Base-by-base conservation (phyloP, 768 basidiomycete species). In the Harrya chromipes region DNA sequence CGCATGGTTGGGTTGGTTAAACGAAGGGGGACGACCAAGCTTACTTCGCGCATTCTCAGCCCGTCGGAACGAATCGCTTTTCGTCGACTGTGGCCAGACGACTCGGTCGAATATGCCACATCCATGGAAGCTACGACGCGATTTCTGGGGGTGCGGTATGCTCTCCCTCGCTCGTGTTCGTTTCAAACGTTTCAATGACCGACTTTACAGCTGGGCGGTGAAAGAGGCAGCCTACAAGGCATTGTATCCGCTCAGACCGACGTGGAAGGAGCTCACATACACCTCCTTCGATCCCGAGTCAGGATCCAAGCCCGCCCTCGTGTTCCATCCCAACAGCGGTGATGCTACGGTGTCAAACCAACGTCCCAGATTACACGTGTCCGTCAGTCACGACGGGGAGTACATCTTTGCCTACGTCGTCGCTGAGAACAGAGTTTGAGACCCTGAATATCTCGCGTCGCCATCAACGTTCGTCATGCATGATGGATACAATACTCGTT, bases 151-250 rank as follows among this genome's bases (percentile, higher is more conserved):
- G 86, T 91, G 34, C 78, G 90, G 90, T 90, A 62, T 19, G 41
- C 44, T 17, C 14, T 36, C 19, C 16, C 4, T 34, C 19, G 26
- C 33, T 41, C 7, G 11, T 10, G 24, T 35, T 4, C 14, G 27
- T 13, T n/a, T 26, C n/a, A 23, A 4, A 4, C 36, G 21, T 20
- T 17, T 54, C 42, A 31, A 58, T 23, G 33, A 11, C 52, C 17
- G 33, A 33, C 10, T 33, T 33, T 14, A 19, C 49, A 93, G 90
- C 14, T 94, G 89, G 88, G 74, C 81, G 27, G 78, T 87, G 17
- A 94, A 94, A 58, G 91, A 94, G 67, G 87, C 91, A 0, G 82
- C 84, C 0, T 94, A 92, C 72, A 94, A 94, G 62, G 91, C 90
- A 0, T 61, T 91, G 50, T 90, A 81, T 62, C 90, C 90, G 0